Evolutionary conservation across 805 yeast species (phyloP).

Genomic region (Scheffersomyces coipomensis): DNA sequence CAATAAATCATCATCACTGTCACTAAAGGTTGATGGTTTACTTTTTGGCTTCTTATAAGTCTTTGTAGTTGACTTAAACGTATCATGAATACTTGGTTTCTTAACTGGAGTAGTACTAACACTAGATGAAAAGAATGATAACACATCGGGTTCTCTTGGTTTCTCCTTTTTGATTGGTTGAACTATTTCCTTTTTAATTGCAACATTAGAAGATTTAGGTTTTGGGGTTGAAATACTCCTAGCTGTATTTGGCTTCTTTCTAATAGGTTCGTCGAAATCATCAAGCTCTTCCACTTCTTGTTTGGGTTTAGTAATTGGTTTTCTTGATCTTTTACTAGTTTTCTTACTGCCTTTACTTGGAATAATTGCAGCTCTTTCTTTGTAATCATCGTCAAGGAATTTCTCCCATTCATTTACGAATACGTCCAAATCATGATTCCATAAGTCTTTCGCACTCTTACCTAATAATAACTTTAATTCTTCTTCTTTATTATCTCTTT

Average conservation of each 20-base stretch:
- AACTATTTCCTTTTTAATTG: slow-evolving; percentile 9
- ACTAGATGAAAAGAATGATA: slow-evolving; percentile 19
- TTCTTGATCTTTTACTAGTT: slow-evolving; percentile 14
- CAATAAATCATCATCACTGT: slow-evolving; percentile 33
- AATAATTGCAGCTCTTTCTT: slow-evolving; percentile 48
- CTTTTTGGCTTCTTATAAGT: slow-evolving; percentile 4
- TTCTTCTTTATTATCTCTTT: slow-evolving; percentile 67
- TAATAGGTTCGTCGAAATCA: neutral
- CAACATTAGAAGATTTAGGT: too few relatives aligned
- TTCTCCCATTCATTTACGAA: slow-evolving; percentile 66
- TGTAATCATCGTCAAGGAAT: slow-evolving; percentile 65
- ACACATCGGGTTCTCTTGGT: slow-evolving; percentile 15
- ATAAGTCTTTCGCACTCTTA: slow-evolving; percentile 79
- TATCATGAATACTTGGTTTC: slow-evolving; percentile 5
- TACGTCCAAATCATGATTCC: slow-evolving; percentile 80
- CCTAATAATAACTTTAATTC: slow-evolving; percentile 67
- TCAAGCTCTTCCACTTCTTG: slow-evolving; percentile 11
- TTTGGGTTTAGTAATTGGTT: slow-evolving; percentile 9
- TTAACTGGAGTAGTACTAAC: slow-evolving; percentile 3
- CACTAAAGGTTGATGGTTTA: slow-evolving; percentile 18
- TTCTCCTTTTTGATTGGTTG: slow-evolving; percentile 4
- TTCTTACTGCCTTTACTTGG: slow-evolving; percentile 33
- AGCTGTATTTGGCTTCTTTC: slow-evolving; percentile 2
- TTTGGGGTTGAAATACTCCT: slow-evolving; percentile 5
- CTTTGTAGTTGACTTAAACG: neutral